Evolutionary conservation across 805 yeast species (phyloP), one percentile per base, ranked within the genome.

Genomic region (Hanseniaspora valbyensis): DNA sequence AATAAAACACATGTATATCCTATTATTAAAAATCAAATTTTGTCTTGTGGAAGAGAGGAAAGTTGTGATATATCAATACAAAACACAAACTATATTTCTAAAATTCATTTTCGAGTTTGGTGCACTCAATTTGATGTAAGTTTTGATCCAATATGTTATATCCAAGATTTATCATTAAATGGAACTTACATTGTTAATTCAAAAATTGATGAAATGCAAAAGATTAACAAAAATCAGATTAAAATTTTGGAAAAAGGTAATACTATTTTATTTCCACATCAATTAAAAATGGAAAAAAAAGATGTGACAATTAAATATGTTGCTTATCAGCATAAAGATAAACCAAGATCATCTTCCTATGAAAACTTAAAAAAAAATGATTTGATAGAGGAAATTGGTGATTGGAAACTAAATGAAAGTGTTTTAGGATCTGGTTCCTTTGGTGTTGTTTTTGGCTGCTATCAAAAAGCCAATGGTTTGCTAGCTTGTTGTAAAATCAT

Each of bases 81-180:
- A 2, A 50, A 58, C 3, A 66, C 72, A 53, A 64, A 68, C 0
- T 63, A 69, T 2, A 61, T 77, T 2, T 76, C 81, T 0, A 56
- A 67, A 2, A 50, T 64, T 0, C 83, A 78, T 56, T 77, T 76
- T 49, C 55, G 62, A 7, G 55, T 75, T 4, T 75, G 79, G 79
- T 61, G 66, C 0, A 63, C 72, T 3, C 65, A 71, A 38, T 78
- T 78, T 58, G 81, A 77, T 57, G 69, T 69, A 0, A 62, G 64
- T 4, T 68, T 72, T 6, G 57, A 67, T 1, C 76, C 78, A 0
- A 54, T 76, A 53, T 67, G 72, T 16, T 78, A 77, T 55, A 54
- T 78, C 10, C 71, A 70, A 50, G 82, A 77, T 54, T 46, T 55
- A 2, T 76, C 82, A 0, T 58, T 70, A 22, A 78, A 78, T 62